phyloP scores from a whole-genome alignment of 2,329 filamentous ascomycete species.

The Emericellopsis cladophorae region DNA sequence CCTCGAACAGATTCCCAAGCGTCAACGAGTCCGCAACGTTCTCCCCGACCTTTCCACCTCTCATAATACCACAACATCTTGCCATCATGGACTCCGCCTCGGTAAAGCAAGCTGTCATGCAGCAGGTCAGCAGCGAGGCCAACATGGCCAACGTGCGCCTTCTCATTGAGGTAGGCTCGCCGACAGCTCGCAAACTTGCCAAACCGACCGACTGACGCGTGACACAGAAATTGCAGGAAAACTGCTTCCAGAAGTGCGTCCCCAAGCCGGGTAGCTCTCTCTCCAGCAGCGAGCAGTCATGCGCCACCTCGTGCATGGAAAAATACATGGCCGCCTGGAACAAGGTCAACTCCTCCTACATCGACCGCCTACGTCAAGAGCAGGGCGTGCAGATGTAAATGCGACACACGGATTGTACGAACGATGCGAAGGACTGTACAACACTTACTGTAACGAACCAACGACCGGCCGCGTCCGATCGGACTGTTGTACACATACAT shows the following conservation, averaged over 20 bases:
- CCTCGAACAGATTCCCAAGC: not conserved
- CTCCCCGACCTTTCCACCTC: not conserved
- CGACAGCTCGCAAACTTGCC: not conserved
- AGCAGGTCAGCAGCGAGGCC: constrained; percentile 50
- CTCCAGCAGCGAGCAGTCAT: constrained; percentile 55
- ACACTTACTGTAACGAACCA: too few relatives aligned
- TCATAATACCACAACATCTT: constrained; percentile 1
- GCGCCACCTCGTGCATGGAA: constrained; percentile 67
- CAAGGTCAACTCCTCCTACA: constrained; percentile 55
- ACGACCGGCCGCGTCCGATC: too few relatives aligned
- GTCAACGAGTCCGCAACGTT: not conserved
- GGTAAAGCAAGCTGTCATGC: constrained; percentile 50
- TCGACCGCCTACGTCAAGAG: constrained; percentile 50
- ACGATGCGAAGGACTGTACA: too few relatives aligned
- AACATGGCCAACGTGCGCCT: constrained; percentile 56
- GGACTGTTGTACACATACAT: too few relatives aligned
- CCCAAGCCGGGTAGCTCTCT: constrained; percentile 56
- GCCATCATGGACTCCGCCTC: constrained; percentile 42
- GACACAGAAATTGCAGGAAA: constrained; percentile 62
- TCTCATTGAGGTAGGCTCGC: constrained; percentile 48
- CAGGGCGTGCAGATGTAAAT: constrained; percentile 9
- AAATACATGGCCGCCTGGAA: constrained; percentile 80
- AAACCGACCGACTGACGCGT: not conserved
- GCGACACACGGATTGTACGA: not conserved
- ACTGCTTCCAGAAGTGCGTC: constrained; percentile 70